These are phyloP conservation scores for Obelidium mucronatum DNA, from an alignment of 192 early-diverging fungal genomes.

Conservation along the genomic window DNA sequence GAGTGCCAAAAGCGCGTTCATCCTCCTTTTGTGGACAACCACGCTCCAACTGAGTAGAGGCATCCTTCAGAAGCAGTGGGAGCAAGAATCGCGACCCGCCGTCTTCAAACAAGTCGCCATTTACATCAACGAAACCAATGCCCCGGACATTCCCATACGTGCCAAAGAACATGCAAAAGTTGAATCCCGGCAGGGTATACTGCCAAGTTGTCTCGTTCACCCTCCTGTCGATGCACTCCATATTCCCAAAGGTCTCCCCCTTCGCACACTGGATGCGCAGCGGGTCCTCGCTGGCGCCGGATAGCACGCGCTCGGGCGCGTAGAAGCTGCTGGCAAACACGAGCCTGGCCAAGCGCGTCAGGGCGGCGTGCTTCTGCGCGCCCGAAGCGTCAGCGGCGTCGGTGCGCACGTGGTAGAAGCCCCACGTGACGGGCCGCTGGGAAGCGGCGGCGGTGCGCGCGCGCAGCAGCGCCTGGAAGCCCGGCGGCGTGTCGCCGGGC, in stretches of 20 bases:
- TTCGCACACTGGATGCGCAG: background rate
- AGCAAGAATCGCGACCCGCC: slow-evolving; percentile 15
- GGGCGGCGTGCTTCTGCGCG: background rate
- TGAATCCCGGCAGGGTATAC: background rate
- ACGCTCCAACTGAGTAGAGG: too few species aligned
- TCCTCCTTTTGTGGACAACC: too few species aligned
- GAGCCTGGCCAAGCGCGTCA: background rate
- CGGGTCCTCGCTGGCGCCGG: background rate
- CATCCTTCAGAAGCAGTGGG: slow-evolving; percentile 2
- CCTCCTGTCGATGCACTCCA: background rate
- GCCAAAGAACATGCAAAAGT: slow-evolving; percentile 16
- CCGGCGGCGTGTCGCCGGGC: slow-evolving; percentile 2
- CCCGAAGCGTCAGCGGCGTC: too few species aligned
- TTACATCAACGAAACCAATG: slow-evolving; percentile 21
- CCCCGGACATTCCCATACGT: background rate
- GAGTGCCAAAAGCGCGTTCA: too few species aligned
- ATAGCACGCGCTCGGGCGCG: background rate
- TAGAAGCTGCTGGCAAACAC: slow-evolving; percentile 18
- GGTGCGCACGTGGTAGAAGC: background rate
- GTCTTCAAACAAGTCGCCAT: slow-evolving; percentile 17
- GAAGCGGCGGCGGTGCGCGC: background rate
- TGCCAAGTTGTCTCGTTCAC: slow-evolving; percentile 13
- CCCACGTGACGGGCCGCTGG: background rate
- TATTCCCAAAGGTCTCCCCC: slow-evolving; percentile 3
- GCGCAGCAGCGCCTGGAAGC: background rate